phyloP scores from a whole-genome alignment of 352 stramenopile species.

The Phytophthora cryptogea region DNA sequence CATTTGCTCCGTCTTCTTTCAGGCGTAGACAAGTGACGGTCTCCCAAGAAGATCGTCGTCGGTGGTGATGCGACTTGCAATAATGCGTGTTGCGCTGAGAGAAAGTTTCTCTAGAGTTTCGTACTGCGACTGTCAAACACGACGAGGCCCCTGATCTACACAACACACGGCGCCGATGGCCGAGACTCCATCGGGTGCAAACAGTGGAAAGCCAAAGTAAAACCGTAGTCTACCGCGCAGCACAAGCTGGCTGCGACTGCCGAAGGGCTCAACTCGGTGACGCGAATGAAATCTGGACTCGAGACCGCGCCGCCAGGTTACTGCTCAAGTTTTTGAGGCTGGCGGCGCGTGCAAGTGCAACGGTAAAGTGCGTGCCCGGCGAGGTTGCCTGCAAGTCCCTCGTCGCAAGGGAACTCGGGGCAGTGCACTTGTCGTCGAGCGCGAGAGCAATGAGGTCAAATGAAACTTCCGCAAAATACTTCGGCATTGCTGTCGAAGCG shows the following conservation, averaged over 20 bases:
- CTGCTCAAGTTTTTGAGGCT: too few species aligned
- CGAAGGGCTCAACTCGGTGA: slow-evolving; percentile 3
- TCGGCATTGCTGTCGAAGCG: too few species aligned
- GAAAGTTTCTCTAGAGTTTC: slow-evolving; percentile 39
- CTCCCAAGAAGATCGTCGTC: slow-evolving; percentile 13
- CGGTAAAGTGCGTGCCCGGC: neutral
- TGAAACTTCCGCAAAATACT: too few species aligned
- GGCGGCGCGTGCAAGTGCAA: neutral
- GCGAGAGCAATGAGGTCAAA: too few species aligned
- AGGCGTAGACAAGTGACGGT: neutral
- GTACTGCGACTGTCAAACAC: slow-evolving; percentile 53
- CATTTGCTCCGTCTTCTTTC: slow-evolving; percentile 5
- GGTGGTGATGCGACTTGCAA: slow-evolving; percentile 30
- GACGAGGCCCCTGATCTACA: slow-evolving; percentile 40
- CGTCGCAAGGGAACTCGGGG: too few species aligned
- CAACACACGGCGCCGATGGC: slow-evolving; percentile 59
- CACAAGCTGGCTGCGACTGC: slow-evolving; percentile 32
- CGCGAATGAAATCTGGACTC: slow-evolving; percentile 13
- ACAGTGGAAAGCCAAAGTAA: slow-evolving; percentile 63
- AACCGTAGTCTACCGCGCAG: slow-evolving; percentile 41
- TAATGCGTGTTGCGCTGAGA: slow-evolving; percentile 40
- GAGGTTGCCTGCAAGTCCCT: too few species aligned
- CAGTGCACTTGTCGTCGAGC: too few species aligned
- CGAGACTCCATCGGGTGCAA: slow-evolving; percentile 33
- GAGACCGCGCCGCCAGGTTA: slow-evolving; percentile 2